phyloP scores from a whole-genome alignment of 202 grass and related monocot genomes.

The Schoenoplectus triqueter region DNA sequence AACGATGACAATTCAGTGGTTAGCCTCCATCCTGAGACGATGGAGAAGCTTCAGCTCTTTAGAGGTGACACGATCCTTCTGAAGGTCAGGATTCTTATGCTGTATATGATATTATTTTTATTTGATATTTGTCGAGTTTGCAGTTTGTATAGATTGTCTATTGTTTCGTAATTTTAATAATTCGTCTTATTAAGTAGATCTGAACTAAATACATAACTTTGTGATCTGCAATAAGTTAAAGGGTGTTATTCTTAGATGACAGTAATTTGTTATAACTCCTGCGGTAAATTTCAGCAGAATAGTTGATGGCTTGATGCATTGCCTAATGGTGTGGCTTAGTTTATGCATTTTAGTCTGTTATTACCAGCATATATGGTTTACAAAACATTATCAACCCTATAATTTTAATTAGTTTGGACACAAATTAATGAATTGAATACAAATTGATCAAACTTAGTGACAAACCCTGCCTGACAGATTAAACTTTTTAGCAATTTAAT shows the following conservation, averaged over 20 bases:
- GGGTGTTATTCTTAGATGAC: background rate
- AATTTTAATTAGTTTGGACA: background rate
- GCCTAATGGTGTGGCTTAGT: too few relatives aligned
- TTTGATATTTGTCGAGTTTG: background rate
- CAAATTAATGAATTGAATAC: background rate
- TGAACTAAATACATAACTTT: background rate
- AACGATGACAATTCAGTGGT: conserved; percentile 57
- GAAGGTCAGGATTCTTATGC: conserved; percentile 30
- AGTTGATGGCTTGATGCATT: too few relatives aligned
- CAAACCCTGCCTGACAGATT: background rate
- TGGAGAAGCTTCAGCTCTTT: conserved; percentile 58
- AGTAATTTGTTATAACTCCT: background rate
- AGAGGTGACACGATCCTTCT: conserved; percentile 51
- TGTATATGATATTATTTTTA: background rate
- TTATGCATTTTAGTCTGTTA: background rate
- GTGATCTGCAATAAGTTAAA: background rate
- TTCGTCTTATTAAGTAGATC: conserved; percentile 23
- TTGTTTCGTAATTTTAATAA: conserved; percentile 6
- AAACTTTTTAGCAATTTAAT: background rate
- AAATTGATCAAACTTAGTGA: conserved; percentile 1
- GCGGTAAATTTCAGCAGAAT: background rate
- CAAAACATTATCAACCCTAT: background rate
- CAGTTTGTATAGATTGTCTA: background rate
- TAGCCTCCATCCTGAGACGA: conserved; percentile 46
- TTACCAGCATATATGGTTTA: conserved; percentile 19